Evolutionary conservation across 2,329 filamentous ascomycete species (phyloP), one percentile per base, ranked within the genome.

Genomic region (Trichoderma atrobrunneum): DNA sequence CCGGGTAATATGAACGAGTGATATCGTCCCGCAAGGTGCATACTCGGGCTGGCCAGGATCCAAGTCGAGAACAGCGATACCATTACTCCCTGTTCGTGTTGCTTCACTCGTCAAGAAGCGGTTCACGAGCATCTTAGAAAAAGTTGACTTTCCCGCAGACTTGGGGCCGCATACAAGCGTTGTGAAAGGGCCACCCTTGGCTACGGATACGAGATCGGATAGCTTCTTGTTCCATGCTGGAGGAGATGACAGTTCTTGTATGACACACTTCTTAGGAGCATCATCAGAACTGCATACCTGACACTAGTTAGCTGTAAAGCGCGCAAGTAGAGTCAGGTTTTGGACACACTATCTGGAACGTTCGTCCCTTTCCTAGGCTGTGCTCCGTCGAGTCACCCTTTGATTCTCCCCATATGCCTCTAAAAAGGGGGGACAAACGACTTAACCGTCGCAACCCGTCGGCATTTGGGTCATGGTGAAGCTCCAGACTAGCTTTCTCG

Each of bases 31-130:
- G 0, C 90, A 88, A 1, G 90, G 86, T 0, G 88, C 88, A 78
- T 92, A 94, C 77, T 95, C 93, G 3, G 93, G 92, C 76, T 94
- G 92, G 0, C 90, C 91, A 1, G 92, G 91, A 77, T 96, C 93
- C 11, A 95, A 84, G 76, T 96, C 93, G 7, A 96, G 85, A n/a
- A 92, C 83, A 70, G 85, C 86, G 30, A 91, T 83, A 18, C 78
- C 77, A 11, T 73, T 75, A 48, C 75, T 16, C 18, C 30, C 30
- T 24, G 74, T 74, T 5, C 62, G 64, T 21, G 65, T 64, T 16
- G 57, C 18, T 21, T 71, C 72, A 24, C 75, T 76, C 77, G 89
- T 91, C n/a, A 93, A 80, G 10, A 93, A 81, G 12, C 88, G 87
- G 77, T 95, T 95, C 10, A 86, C 81, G 3, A 95, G 82, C 5